Evolutionary conservation across 2,329 filamentous ascomycete species (phyloP), one percentile per base, ranked within the genome.

Genomic region (Epichloe brachyelytri): DNA sequence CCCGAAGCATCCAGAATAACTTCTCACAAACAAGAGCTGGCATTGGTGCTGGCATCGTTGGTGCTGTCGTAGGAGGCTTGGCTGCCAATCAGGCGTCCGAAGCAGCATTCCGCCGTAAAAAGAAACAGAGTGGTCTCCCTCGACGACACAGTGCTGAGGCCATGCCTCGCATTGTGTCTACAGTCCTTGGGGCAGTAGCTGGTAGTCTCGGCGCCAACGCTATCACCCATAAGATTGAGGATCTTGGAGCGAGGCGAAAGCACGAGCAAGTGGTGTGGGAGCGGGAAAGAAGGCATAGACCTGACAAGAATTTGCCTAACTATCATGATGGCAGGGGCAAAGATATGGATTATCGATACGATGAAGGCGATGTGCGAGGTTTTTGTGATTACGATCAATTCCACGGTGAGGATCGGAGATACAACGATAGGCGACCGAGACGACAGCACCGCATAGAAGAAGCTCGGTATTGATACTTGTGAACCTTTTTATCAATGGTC

Each of bases 151-250:
- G 59, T 22, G 60, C 62, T 43, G 54, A 63, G 14, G 58, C 63
- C 4, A 64, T 63, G n/a, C 61, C 61, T 36, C 62, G 62, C 33
- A 59, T 63, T n/a, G 60, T 78, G 15, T 72, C 73, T 3, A 77
- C 77, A 10, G 63, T 79, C 10, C 67, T 79, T 3, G 76, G 77
- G 2, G 77, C 75, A 1, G 73, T 77, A 3, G 75, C 77, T 0
- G 76, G 75, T 3, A 76, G 76, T 3, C 65, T 80, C 10, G 75
- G 75, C 4, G 76, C 76, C 12, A 79, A 76, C 49, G 73, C 71
- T 14, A 59, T 76, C 37, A 70, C 73, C 55, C 71, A 68, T 55
- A 65, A 65, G 44, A 60, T 75, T 11, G 71, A 74, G 57, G 60
- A 62, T 48, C 63, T 64, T 6, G 62, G 63, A 12, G 63, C 65